phyloP scores from a whole-genome alignment of 129 eudicot genomes.

The Kitagawia praeruptora region DNA sequence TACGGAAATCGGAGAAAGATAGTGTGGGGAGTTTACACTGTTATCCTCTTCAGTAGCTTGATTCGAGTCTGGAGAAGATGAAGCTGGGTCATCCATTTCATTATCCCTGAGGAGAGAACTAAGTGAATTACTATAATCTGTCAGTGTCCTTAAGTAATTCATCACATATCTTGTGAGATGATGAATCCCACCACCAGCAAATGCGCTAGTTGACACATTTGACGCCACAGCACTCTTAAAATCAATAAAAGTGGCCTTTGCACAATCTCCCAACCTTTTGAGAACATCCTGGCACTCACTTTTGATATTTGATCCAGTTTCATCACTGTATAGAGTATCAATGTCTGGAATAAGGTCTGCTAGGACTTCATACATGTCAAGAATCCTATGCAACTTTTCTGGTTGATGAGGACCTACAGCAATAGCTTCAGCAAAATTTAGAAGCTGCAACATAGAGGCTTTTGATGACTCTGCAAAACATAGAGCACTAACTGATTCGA shows the following conservation, averaged over 20 bases:
- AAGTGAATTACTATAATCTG: slow-evolving; percentile 50
- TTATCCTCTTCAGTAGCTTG: slow-evolving; percentile 32
- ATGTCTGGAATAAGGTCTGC: slow-evolving; percentile 60
- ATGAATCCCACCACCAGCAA: slow-evolving; percentile 91
- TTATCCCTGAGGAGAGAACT: slow-evolving; percentile 50
- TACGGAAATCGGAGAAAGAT: slow-evolving; percentile 36
- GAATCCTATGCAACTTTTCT: slow-evolving; percentile 69
- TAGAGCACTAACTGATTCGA: slow-evolving; percentile 37
- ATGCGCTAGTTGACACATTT: slow-evolving; percentile 55
- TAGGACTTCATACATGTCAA: slow-evolving; percentile 82
- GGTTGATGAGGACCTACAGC: slow-evolving; percentile 86
- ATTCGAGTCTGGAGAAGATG: slow-evolving; percentile 43
- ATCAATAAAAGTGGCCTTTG: slow-evolving; percentile 67
- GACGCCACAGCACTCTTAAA: slow-evolving; percentile 66
- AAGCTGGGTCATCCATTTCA: slow-evolving; percentile 25
- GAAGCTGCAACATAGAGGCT: slow-evolving; percentile 65
- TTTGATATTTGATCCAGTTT: slow-evolving; percentile 35
- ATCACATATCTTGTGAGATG: slow-evolving; percentile 81
- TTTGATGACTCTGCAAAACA: slow-evolving; percentile 75
- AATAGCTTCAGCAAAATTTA: slow-evolving; percentile 76
- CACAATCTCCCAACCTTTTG: slow-evolving; percentile 59
- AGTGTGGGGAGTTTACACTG: slow-evolving; percentile 11
- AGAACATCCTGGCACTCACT: slow-evolving; percentile 48
- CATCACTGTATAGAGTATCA: slow-evolving; percentile 43
- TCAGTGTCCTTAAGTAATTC: slow-evolving; percentile 62